These are phyloP conservation scores for Cladosporium sp. DNA, from an alignment of 2,329 filamentous ascomycete genomes.

Conservation along the genomic window DNA sequence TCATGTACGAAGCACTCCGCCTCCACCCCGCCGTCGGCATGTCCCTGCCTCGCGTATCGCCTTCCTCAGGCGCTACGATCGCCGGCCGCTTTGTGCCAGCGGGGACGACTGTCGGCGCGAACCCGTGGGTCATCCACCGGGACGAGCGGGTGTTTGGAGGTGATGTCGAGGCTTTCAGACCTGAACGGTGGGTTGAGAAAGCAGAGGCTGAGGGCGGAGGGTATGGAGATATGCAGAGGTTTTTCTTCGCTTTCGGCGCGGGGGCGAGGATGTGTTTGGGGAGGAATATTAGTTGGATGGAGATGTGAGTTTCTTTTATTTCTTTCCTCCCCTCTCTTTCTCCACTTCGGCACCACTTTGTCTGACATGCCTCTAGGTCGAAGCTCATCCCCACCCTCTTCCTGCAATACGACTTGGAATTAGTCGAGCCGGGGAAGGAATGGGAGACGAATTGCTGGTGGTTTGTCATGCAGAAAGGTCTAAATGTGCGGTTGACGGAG, in stretches of 20 bases:
- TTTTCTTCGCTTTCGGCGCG: conserved; percentile 34
- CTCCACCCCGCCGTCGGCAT: conserved; percentile 41
- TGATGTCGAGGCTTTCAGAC: conserved; percentile 34
- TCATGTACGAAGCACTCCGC: conserved; percentile 42
- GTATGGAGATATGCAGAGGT: conserved; percentile 22
- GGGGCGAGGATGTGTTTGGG: conserved; percentile 29
- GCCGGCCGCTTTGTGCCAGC: conserved; percentile 32
- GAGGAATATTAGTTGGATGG: conserved; percentile 34
- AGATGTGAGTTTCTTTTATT: conserved; percentile 25
- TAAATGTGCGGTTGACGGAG: conserved; percentile 22
- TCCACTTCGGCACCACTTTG: no score
- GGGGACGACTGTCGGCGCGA: conserved; percentile 33
- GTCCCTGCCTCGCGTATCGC: conserved; percentile 36
- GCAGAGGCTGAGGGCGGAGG: conserved; percentile 26
- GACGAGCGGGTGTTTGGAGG: conserved; percentile 28
- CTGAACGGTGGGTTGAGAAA: conserved; percentile 34
- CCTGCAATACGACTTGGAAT: conserved; percentile 31
- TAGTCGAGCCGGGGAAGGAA: conserved; percentile 28
- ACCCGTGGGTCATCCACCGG: conserved; percentile 33
- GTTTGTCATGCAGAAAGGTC: conserved; percentile 31
- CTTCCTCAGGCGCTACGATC: conserved; percentile 35
- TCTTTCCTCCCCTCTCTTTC: no score
- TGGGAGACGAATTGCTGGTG: conserved; percentile 30
- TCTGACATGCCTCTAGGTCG: conserved; percentile 15
- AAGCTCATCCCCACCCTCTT: conserved; percentile 34